Percentiles rank a stretch among this genome's conserved stretches.
Evolutionary conservation across 768 basidiomycete species (phyloP).

Genomic region (Phylloporus sp.): DNA sequence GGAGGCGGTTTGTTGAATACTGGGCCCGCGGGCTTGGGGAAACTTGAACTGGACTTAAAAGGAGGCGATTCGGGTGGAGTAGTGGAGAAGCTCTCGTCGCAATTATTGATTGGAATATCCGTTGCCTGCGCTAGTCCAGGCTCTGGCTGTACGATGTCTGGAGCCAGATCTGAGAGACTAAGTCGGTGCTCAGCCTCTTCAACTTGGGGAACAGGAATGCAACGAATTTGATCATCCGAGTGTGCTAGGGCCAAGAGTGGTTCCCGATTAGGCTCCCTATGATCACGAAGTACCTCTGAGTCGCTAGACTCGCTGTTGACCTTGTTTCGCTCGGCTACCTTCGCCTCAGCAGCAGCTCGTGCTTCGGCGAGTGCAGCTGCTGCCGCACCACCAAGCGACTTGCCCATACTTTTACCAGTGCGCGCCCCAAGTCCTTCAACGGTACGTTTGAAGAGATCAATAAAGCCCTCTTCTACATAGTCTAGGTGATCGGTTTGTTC

Average conservation of each 20-base stretch:
- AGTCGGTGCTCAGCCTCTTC: slow-evolving; percentile 34
- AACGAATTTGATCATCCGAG: not conserved
- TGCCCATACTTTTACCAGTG: slow-evolving; percentile 52
- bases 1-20: slow-evolving; percentile 56
- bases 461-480: slow-evolving; percentile 40
- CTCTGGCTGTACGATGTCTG: slow-evolving; percentile 28
- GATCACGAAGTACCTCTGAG: slow-evolving; percentile 25
- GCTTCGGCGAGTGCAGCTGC: slow-evolving; percentile 63
- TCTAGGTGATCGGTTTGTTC: slow-evolving; percentile 9
- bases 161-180: slow-evolving; percentile 59
- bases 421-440: slow-evolving; percentile 63
- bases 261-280: slow-evolving; percentile 8
- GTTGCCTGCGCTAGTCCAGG: slow-evolving; percentile 10
- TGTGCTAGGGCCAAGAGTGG: not conserved
- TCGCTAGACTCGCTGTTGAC: slow-evolving; percentile 32
- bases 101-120: slow-evolving; percentile 4
- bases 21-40: slow-evolving; percentile 37
- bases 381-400: slow-evolving; percentile 52
- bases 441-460: slow-evolving; percentile 65
- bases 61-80: slow-evolving; percentile 59
- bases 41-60: slow-evolving; percentile 18
- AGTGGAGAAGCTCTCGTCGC: slow-evolving; percentile 42
- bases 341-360: slow-evolving; percentile 59
- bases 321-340: slow-evolving; percentile 60
- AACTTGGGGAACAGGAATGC: not conserved